A percentile compares a stretch with the other conserved stretches of the same genome.
Evolutionary conservation across 2,329 filamentous ascomycete species (phyloP).

Genomic region (Alternaria sp.): DNA sequence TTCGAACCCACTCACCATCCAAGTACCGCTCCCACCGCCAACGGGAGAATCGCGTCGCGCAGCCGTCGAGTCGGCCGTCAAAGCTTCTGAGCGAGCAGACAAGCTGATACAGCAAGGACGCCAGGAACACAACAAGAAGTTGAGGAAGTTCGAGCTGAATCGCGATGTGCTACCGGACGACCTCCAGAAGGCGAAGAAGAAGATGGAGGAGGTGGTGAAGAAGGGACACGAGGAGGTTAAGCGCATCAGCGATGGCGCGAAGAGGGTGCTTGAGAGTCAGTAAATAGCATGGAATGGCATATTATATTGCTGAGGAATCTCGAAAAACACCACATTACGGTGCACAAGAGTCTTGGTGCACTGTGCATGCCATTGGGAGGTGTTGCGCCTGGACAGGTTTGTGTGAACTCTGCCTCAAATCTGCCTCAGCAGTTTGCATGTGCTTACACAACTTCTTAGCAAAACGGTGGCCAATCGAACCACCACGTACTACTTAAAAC

Average conservation of each 20-base stretch:
- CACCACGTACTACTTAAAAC: neutral
- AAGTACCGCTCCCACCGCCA: slow-evolving; percentile 63
- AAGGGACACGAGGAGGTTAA: slow-evolving; percentile 56
- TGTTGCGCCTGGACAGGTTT: neutral
- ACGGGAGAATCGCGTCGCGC: slow-evolving; percentile 61
- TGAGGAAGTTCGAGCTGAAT: slow-evolving; percentile 52
- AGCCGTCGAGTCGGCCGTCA: slow-evolving; percentile 48
- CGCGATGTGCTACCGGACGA: slow-evolving; percentile 56
- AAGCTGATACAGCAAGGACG: slow-evolving; percentile 52
- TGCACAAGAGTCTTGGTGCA: neutral
- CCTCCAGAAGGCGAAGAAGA: slow-evolving; percentile 55
- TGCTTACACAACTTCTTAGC: neutral
- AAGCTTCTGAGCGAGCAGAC: slow-evolving; percentile 52
- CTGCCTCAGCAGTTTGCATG: neutral
- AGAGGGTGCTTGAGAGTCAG: slow-evolving; percentile 53
- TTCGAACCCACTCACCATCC: slow-evolving; percentile 58
- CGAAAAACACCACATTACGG: neutral
- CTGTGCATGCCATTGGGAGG: neutral
- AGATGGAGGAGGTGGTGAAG: slow-evolving; percentile 60
- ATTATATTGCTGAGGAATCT: neutral
- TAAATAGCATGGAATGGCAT: slow-evolving; percentile 13
- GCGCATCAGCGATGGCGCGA: slow-evolving; percentile 56
- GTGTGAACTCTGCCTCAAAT: neutral
- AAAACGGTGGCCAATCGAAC: neutral
- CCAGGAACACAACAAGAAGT: slow-evolving; percentile 57